A percentile compares a stretch with the other conserved stretches of the same genome.
Evolutionary conservation across 495 filamentous ascomycete species (phyloP).

Genomic region (Aspergillus coremiiformis): DNA sequence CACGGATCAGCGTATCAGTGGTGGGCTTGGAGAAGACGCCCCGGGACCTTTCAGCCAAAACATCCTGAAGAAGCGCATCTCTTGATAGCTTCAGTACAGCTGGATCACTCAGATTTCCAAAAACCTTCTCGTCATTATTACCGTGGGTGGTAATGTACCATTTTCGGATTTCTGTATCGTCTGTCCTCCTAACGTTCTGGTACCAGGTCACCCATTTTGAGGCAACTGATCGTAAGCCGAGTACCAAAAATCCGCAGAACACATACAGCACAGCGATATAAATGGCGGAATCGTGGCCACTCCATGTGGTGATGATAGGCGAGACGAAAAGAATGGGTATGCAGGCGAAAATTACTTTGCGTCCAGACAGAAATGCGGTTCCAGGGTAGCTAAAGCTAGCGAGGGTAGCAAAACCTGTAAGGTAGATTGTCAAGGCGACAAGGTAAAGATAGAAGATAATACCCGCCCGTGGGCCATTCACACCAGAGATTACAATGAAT

Average conservation of each 20-base stretch:
- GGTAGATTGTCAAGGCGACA: constrained; percentile 42
- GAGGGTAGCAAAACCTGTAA: constrained; percentile 43
- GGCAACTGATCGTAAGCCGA: constrained; percentile 38
- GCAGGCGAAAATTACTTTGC: constrained; percentile 36
- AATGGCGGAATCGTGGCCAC: constrained; percentile 40
- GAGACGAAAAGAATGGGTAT: constrained; percentile 44
- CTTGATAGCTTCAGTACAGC: constrained; percentile 41
- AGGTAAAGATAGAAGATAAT: constrained; percentile 47
- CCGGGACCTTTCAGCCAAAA: constrained; percentile 38
- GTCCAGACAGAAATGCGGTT: constrained; percentile 44
- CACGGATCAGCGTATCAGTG: constrained; percentile 38
- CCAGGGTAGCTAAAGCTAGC: constrained; percentile 53
- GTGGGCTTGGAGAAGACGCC: constrained; percentile 35
- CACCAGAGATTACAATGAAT: constrained; percentile 40
- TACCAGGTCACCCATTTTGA: constrained; percentile 49
- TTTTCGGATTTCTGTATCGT: constrained; percentile 41
- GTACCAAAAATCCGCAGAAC: constrained; percentile 37
- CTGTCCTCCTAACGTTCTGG: constrained; percentile 37
- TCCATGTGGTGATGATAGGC: constrained; percentile 40
- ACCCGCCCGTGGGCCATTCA: constrained; percentile 32
- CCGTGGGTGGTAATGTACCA: constrained; percentile 39
- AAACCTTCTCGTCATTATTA: constrained; percentile 29
- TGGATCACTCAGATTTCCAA: constrained; percentile 35
- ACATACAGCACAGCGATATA: constrained; percentile 42
- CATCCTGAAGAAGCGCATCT: constrained; percentile 37